Base-by-base conservation (phyloP, 2,329 filamentous ascomycete genomes). In the Gnomoniopsis smithogilvyi region DNA sequence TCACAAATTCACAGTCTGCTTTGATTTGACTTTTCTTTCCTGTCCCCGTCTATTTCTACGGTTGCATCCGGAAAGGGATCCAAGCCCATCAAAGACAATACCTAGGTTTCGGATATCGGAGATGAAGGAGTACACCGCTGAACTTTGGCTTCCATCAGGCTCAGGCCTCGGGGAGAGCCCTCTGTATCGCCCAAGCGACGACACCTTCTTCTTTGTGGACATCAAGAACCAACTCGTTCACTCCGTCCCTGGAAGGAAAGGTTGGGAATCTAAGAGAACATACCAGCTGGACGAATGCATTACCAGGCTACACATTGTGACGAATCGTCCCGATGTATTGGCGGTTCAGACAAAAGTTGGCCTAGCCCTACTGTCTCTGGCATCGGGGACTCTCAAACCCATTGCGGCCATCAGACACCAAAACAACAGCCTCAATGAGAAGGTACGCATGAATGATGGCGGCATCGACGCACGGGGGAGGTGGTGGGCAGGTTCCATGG, bases 401-500 rank as follows among this genome's bases (percentile, higher is more conserved):
- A 62, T 68, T 21, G 53, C 62, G 4, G 46, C 43, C 38, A 47
- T 67, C 11, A 17, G 43, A 26, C 63, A 65, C 26, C 38, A 26
- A n/a, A 60, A 63, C 50, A 48, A 50, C 2, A 26, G 36, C 2
- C 58, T 67, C 12, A 58, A 67, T 48, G 46, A 54, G 10, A 62
- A 64, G 33, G 59, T 65, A n/a, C 65, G 66, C 17, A 64, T 67
- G 64, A 66, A 69, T 15, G 66, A 69, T 33, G 64, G 67, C 1
- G 64, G 54, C 19, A 64, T 68, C 38, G 65, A 67, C 12, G 60
- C 60, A 2, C 51, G 56, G 1, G 64, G 65, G 1, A 56, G 65
- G 10, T 67, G 64, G 65, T 69, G 65, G 66, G 64, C 64, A 14
- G 62, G 61, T 12, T 63, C 65, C 6, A 68, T 68, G 65, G 67